Evolutionary conservation across 2,329 filamentous ascomycete species (phyloP).

Genomic region (Xylariaceae sp.): DNA sequence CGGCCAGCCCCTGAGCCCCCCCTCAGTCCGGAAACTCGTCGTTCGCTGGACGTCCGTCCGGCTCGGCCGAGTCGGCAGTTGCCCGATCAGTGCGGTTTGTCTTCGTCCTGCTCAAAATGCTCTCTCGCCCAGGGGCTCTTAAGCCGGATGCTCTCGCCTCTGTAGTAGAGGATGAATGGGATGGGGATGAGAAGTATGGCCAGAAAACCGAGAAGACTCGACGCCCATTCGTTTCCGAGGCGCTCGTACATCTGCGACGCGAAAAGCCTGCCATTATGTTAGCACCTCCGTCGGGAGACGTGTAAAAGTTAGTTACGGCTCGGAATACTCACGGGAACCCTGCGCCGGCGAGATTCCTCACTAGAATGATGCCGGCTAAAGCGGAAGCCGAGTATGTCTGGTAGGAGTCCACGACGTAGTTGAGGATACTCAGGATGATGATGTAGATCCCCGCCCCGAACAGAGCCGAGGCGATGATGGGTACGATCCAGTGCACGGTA

Average conservation of each 20-base stretch:
- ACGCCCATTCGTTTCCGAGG: conserved; percentile 2
- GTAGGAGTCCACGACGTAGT: conserved; percentile 46
- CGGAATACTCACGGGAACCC: conserved; percentile 1
- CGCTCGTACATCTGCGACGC: conserved; percentile 2
- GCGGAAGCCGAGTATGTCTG: conserved; percentile 3
- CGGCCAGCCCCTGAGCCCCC: too few relatives aligned
- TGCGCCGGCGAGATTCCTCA: neutral
- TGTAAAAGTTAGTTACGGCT: neutral
- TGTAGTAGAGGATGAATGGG: conserved; percentile 2
- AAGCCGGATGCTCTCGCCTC: neutral
- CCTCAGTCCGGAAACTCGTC: too few relatives aligned
- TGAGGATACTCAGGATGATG: conserved; percentile 46
- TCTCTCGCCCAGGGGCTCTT: conserved; percentile 2
- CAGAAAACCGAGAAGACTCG: conserved; percentile 1
- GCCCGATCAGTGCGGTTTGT: conserved; percentile 1
- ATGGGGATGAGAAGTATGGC: conserved; percentile 2
- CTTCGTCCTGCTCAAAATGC: conserved; percentile 3
- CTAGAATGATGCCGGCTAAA: conserved; percentile 2
- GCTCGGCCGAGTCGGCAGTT: too few relatives aligned
- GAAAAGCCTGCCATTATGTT: conserved; percentile 1
- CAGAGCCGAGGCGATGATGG: conserved; percentile 16
- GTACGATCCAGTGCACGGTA: conserved; percentile 41
- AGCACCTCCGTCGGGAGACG: neutral
- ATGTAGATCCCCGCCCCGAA: conserved; percentile 34
- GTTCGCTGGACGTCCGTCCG: too few relatives aligned